These are phyloP conservation scores for Barnettozyma sp. DNA, from an alignment of 805 yeast genomes.

Conservation along the genomic window DNA sequence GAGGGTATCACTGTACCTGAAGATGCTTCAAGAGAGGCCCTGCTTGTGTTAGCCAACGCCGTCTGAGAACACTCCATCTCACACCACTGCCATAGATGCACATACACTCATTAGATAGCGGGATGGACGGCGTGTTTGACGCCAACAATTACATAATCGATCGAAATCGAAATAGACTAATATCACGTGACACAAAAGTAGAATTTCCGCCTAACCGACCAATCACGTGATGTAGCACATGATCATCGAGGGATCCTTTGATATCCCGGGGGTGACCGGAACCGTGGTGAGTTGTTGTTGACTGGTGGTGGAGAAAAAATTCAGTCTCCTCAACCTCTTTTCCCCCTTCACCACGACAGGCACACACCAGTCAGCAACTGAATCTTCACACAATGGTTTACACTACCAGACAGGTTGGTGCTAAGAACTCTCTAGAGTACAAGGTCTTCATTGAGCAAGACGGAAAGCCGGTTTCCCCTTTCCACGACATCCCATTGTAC, in stretches of 20 bases:
- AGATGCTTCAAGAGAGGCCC: conserved; percentile 10
- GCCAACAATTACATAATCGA: too few species aligned
- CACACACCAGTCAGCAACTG: too few species aligned
- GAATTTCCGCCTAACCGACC: too few species aligned
- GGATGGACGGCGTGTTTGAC: too few species aligned
- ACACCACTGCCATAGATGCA: too few species aligned
- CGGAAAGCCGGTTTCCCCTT: conserved; percentile 90
- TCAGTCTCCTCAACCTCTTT: neutral
- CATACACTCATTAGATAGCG: too few species aligned
- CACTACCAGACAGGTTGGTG: conserved; percentile 90
- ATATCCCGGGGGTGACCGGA: too few species aligned
- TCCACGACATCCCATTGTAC: conserved; percentile 89
- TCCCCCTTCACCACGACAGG: neutral
- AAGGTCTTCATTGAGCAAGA: conserved; percentile 86
- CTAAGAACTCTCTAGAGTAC: conserved; percentile 92
- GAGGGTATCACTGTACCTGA: conserved; percentile 11
- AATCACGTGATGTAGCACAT: too few species aligned
- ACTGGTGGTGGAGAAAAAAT: too few species aligned
- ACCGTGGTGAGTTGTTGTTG: too few species aligned
- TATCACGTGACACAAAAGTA: conserved; percentile 3
- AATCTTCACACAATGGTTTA: conserved; percentile 48
- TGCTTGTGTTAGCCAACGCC: conserved; percentile 9
- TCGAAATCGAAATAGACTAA: neutral
- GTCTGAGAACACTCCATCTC: too few species aligned
- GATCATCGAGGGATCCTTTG: neutral